Evolutionary conservation across 306 rosid species (phyloP).

Genomic region (Urtica urens): DNA sequence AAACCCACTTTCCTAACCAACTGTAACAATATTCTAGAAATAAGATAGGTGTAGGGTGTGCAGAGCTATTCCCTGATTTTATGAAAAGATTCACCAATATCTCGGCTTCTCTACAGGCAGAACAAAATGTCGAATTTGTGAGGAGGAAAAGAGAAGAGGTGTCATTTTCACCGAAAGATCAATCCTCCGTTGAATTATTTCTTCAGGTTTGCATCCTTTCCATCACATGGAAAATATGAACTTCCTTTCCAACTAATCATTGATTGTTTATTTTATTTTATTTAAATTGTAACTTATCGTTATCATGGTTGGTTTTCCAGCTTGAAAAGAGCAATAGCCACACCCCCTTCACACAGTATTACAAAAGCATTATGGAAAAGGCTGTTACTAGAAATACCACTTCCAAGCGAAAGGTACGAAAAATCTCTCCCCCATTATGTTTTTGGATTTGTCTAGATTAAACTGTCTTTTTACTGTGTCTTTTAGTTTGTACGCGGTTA

Average conservation of each 20-base stretch:
- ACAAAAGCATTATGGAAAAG: slow-evolving; percentile 62
- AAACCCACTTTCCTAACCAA: no score
- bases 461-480: no score
- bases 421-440: slow-evolving; percentile 5
- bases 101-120: slow-evolving; percentile 43
- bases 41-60: no score
- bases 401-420: slow-evolving; percentile 47
- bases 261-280: no score
- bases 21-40: no score
- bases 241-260: background rate
- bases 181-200: slow-evolving; percentile 56
- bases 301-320: slow-evolving; percentile 30
- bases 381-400: slow-evolving; percentile 54
- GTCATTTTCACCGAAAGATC: slow-evolving; percentile 79
- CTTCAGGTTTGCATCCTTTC: slow-evolving; percentile 50
- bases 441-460: no score
- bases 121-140: slow-evolving; percentile 60
- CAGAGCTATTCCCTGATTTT: background rate
- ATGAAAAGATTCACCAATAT: background rate
- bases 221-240: background rate
- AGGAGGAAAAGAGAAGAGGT: slow-evolving; percentile 70
- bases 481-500: no score
- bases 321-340: slow-evolving; percentile 44
- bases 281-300: no score
- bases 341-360: slow-evolving; percentile 55